phyloP scores from a whole-genome alignment of 2,329 filamentous ascomycete species.

The Cladophialophora exuberans region DNA sequence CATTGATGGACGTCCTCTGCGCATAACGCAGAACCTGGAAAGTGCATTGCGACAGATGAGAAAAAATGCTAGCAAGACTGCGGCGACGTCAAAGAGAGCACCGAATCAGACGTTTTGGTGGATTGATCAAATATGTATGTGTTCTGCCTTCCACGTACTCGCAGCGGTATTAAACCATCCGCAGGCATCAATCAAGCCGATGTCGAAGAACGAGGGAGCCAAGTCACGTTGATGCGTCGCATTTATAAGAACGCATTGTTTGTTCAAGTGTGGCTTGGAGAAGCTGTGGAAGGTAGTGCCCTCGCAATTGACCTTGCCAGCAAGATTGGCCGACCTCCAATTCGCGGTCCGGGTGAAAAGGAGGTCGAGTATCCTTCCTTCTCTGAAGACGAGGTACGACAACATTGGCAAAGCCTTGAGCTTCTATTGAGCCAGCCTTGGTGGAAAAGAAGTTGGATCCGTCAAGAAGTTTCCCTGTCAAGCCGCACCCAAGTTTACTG shows the following conservation, averaged over 20 bases:
- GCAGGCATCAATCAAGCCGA: constrained; percentile 28
- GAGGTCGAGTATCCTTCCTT: constrained; percentile 14
- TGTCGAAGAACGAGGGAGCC: constrained; percentile 22
- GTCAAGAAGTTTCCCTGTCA: constrained; percentile 6
- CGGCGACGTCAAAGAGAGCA: not conserved
- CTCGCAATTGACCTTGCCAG: constrained; percentile 19
- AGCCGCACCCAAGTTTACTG: constrained; percentile 1
- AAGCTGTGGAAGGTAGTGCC: constrained; percentile 16
- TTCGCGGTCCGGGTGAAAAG: constrained; percentile 9
- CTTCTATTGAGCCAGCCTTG: constrained; percentile 3
- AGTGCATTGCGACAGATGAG: constrained; percentile 8
- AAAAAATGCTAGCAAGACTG: not conserved
- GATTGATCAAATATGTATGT: constrained; percentile 14
- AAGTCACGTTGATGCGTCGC: constrained; percentile 27
- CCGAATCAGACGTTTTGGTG: constrained; percentile 3
- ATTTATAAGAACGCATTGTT: constrained; percentile 23
- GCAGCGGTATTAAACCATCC: not conserved
- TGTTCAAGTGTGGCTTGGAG: constrained; percentile 30
- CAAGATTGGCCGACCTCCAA: constrained; percentile 13
- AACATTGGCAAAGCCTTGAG: constrained; percentile 5
- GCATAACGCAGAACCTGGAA: constrained; percentile 7
- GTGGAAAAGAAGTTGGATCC: constrained; percentile 15
- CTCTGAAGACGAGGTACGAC: constrained; percentile 2
- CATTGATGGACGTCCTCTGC: constrained; percentile 5
- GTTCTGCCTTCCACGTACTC: not conserved